A percentile compares a stretch with the other conserved stretches of the same genome.
Evolutionary conservation across 805 yeast species (phyloP).

Genomic region (Candida montana): DNA sequence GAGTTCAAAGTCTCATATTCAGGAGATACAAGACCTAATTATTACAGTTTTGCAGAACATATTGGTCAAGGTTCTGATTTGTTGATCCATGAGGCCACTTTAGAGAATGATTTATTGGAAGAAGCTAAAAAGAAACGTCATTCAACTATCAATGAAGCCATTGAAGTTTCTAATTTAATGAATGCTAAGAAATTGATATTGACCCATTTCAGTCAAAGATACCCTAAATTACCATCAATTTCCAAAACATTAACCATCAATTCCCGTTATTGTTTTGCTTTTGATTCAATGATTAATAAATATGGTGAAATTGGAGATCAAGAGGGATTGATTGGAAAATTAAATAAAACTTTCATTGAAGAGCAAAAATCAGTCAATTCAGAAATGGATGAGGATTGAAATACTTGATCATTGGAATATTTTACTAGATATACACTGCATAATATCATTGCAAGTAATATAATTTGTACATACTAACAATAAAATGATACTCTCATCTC

Average conservation of each 20-base stretch:
- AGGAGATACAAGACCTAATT: constrained; percentile 90
- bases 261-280: constrained; percentile 46
- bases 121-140: constrained; percentile 84
- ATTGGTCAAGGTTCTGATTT: constrained; percentile 67
- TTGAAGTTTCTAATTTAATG: constrained; percentile 66
- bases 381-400: constrained; percentile 9
- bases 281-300: constrained; percentile 57
- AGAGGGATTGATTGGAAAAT: constrained; percentile 20
- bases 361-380: constrained; percentile 23
- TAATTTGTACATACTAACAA: background rate
- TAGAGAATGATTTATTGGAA: constrained; percentile 68
- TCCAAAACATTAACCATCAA: constrained; percentile 24
- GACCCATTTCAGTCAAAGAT: constrained; percentile 93
- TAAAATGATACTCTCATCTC: no score
- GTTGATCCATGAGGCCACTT: constrained; percentile 88
- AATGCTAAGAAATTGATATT: constrained; percentile 61
- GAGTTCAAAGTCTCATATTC: constrained; percentile 76
- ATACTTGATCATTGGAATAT: background rate
- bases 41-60: constrained; percentile 45
- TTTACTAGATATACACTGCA: background rate
- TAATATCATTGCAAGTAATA: no score
- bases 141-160: constrained; percentile 85
- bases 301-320: constrained; percentile 40
- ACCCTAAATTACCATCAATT: constrained; percentile 50
- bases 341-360: constrained; percentile 28